These are phyloP conservation scores for Suillus variegatus DNA, from an alignment of 768 basidiomycete species.

Conservation along the genomic window DNA sequence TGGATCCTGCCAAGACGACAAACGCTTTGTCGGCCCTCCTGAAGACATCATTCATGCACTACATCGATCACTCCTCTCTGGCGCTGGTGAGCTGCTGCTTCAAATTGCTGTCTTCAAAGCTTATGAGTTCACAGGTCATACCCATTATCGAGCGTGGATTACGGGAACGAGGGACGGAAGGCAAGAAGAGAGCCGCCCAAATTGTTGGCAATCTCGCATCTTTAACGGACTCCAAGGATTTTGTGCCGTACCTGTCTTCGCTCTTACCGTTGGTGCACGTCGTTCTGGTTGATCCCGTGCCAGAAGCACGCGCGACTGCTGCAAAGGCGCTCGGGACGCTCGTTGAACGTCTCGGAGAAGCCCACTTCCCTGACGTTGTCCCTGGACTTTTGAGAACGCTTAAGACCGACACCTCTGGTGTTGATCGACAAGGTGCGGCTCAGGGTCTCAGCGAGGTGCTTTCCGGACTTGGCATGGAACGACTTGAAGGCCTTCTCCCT, in stretches of 20 bases:
- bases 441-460: slow-evolving; percentile 96
- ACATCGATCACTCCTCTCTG: slow-evolving; percentile 95
- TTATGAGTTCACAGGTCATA: slow-evolving; percentile 59
- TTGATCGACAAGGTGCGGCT: slow-evolving; percentile 96
- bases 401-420: slow-evolving; percentile 91
- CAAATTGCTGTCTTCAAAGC: neutral
- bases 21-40: slow-evolving; percentile 83
- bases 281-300: slow-evolving; percentile 95
- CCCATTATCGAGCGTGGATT: slow-evolving; percentile 95
- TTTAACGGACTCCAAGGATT: slow-evolving; percentile 86
- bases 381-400: slow-evolving; percentile 85
- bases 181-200: slow-evolving; percentile 93
- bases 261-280: slow-evolving; percentile 89
- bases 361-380: slow-evolving; percentile 94
- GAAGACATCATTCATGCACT: slow-evolving; percentile 96
- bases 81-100: slow-evolving; percentile 64
- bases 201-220: slow-evolving; percentile 98
- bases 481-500: slow-evolving; percentile 90
- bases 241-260: slow-evolving; percentile 89
- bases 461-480: slow-evolving; percentile 95
- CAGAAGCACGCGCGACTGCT: slow-evolving; percentile 95
- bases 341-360: slow-evolving; percentile 94
- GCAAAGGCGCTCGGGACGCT: slow-evolving; percentile 95
- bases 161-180: slow-evolving; percentile 89
- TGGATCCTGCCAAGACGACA: slow-evolving; percentile 90